Base-by-base conservation (phyloP, 129 eudicot genomes). In the Centella asiatica region DNA sequence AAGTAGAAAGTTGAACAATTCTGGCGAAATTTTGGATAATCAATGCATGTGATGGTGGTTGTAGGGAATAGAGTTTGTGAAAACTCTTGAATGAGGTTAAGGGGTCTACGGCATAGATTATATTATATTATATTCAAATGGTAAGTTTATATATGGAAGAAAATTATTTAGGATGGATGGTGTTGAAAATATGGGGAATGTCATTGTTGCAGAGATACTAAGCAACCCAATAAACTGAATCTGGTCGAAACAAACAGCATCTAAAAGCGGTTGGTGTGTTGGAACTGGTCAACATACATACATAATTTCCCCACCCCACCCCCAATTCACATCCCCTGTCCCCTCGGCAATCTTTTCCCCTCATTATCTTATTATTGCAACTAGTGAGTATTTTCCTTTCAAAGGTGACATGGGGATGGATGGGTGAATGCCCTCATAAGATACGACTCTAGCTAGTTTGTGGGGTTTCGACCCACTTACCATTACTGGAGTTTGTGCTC, bases 201-300 rank as follows among this genome's bases (percentile, higher is more conserved):
- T 78, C 85, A 34, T 62, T 85, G 88, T 85, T 81, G 94, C 88
- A 76, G 74, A 75, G 73, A 70, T 70, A 29, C 44, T 46, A 81
- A 85, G 94, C 87, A 85, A 85, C 84, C 89, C 36, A 51, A 32
- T 44, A 6, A 58, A 32, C 31, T 65, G 46, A 29, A 14, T 63
- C 53, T 62, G 65, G 65, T 62, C 66, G 70, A 34, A 70, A 74
- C 66, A 55, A 68, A 31, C 59, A 61, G 64, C 74, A 76, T 57
- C 67, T 84, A 67, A 73, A 79, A 62, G 74, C 67, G 68, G 92
- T 72, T 74, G 80, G 66, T 78, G 66, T 78, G 54, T 65, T 67
- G 62, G 86, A 82, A 77, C 51, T 63, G 71, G 88, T 84, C 93
- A 78, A 77, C 77, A 26, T 67, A 40, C 59, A 53, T n/a, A n/a